Evolutionary conservation across 1,284 basidiomycete genomes (phyloP), one percentile per base, ranked within the genome.

Genomic region (Ceratobasidium sp.): DNA sequence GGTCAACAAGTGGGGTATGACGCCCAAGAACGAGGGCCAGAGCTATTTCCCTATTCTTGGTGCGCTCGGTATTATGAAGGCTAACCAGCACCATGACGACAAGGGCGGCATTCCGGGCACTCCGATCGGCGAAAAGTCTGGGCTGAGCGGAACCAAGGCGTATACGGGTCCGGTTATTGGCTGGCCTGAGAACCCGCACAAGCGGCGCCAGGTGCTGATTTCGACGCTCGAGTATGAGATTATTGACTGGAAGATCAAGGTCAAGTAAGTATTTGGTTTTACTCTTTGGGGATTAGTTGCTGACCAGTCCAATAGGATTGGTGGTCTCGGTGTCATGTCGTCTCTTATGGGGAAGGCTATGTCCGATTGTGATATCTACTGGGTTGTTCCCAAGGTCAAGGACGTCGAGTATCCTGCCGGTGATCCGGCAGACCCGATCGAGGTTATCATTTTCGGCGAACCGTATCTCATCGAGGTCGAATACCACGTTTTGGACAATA

Each of bases 301-400:
- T 76, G 56, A 60, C 39, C 26, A 3, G 23, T 9, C 55, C 51
- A 20, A 15, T 66, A 77, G 79, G 89, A 97, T 97, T 81, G 96
- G 96, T 87, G 96, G 96, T 87, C 89, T 97, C 40, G 96, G 95
- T 89, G 96, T 97, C 88, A 97, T 97, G 96, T 97, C 95, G 5
- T 93, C 93, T 85, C 88, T 97, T 64, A 97, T 97, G 95, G 96
- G 96, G 82, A 97, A 97, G 85, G 95, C 96, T 5, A 97, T 97
- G 96, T 94, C 93, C 69, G 96, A 97, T 84, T 95, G 97, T 77
- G 96, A 97, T 84, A 87, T 97, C 69, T 88, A 97, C 81, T 97
- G 96, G 96, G 93, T 97, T 64, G 85, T 97, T 10, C 96, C 96
- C 69, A 97, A 97, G 85, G 96, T 97, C 81, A 95, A 96, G 86